These are phyloP conservation scores for Dacryopinax primogenitus DNA, from an alignment of 768 basidiomycete species.

Conservation along the genomic window DNA sequence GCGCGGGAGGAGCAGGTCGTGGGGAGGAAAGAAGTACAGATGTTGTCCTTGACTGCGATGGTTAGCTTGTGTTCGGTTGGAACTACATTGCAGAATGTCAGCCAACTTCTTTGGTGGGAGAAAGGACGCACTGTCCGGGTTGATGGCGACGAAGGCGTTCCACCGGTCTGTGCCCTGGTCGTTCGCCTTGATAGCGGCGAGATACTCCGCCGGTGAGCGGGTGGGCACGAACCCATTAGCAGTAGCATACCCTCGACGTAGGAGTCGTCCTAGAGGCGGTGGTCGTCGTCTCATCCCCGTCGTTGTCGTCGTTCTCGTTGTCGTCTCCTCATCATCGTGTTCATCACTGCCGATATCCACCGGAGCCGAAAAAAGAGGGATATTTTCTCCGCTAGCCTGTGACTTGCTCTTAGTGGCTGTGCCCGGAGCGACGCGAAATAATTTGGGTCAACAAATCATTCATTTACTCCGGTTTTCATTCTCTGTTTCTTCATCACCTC, in stretches of 20 bases:
- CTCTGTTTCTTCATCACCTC: no score
- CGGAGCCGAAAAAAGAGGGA: no score
- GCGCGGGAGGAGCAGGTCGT: constrained; percentile 72
- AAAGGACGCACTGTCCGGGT: not conserved
- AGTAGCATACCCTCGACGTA: not conserved
- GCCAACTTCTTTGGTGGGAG: not conserved
- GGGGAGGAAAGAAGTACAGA: constrained; percentile 50
- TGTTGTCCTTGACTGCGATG: constrained; percentile 78
- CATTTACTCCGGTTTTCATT: no score
- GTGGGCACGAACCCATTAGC: not conserved
- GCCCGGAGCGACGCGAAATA: no score
- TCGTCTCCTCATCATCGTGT: no score
- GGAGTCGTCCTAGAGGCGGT: not conserved
- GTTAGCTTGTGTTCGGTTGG: not conserved
- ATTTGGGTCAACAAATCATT: no score
- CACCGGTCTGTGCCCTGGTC: not conserved
- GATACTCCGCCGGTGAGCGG: not conserved
- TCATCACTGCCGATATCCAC: no score
- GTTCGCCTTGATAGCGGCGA: not conserved
- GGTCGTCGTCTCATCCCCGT: not conserved
- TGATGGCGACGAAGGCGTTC: not conserved
- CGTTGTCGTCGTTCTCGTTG: no score
- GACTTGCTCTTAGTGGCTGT: no score
- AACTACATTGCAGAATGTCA: not conserved
- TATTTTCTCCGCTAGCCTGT: no score